phyloP scores from a whole-genome alignment of 768 basidiomycete species.

The Boletus reticulatus region DNA sequence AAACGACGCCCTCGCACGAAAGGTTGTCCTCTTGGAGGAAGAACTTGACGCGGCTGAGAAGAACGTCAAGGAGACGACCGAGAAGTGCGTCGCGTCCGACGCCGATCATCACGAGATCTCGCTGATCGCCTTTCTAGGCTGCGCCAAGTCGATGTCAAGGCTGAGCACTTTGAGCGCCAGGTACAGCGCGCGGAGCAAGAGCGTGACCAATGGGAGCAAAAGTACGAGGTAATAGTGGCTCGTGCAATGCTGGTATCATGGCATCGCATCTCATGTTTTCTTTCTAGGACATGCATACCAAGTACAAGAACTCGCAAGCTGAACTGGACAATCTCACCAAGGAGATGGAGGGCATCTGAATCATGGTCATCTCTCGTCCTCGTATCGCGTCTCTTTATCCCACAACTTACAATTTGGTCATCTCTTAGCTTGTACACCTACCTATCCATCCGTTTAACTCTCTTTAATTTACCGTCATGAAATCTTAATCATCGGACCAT shows the following conservation, averaged over 20 bases:
- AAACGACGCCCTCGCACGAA: conserved; percentile 73
- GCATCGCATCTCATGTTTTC: conserved; percentile 1
- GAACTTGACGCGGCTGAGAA: conserved; percentile 96
- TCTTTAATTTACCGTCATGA: conserved; percentile 22
- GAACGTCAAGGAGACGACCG: conserved; percentile 93
- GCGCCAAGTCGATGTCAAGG: conserved; percentile 96
- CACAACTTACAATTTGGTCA: conserved; percentile 8
- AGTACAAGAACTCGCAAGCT: conserved; percentile 69
- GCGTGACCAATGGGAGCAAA: conserved; percentile 91
- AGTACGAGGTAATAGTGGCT: conserved; percentile 71
- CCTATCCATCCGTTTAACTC: conserved; percentile 13
- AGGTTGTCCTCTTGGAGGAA: conserved; percentile 90
- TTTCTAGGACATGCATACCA: conserved; percentile 62
- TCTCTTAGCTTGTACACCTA: conserved; percentile 22
- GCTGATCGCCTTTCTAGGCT: conserved; percentile 52
- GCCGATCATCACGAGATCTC: conserved; percentile 11
- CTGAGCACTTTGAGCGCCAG: conserved; percentile 96
- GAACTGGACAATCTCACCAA: conserved; percentile 83
- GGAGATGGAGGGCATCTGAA: conserved; percentile 71
- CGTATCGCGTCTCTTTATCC: conserved; percentile 4
- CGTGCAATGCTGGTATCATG: background rate
- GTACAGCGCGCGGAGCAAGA: conserved; percentile 85
- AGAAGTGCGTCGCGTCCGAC: conserved; percentile 66
- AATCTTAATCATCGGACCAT: conserved; percentile 3
- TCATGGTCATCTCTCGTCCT: background rate